Conservation (phyloP, 108 stramenopile species). For the Skeletonema marinoi region DNA sequence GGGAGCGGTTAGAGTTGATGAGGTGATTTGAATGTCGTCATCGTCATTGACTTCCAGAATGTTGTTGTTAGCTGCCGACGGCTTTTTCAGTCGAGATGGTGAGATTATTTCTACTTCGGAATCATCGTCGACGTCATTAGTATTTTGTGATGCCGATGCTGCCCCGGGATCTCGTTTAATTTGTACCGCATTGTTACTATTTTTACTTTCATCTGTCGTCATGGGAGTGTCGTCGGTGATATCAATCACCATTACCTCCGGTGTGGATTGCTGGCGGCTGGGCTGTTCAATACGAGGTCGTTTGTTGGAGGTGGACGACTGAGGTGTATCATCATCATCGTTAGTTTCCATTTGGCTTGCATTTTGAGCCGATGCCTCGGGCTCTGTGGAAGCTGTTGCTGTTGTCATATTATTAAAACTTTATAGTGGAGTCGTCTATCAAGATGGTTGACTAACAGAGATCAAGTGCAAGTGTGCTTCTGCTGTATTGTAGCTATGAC, state of each 20-base stretch:
- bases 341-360: not conserved
- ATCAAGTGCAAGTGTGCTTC: no score
- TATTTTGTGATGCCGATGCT: not conserved
- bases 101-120: not conserved
- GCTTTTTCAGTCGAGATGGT: not conserved
- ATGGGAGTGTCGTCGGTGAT: not conserved
- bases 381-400: not conserved
- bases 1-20: conserved; percentile 55
- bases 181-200: not conserved
- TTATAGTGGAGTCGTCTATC: no score
- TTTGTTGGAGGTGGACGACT: not conserved
- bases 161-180: not conserved
- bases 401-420: not conserved
- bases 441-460: no score
- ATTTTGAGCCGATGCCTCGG: not conserved
- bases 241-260: not conserved
- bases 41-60: conserved; percentile 6
- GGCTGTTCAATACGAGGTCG: not conserved
- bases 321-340: not conserved
- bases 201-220: not conserved
- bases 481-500: no score
- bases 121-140: not conserved
- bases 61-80: not conserved
- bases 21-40: conserved; percentile 50
- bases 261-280: no score